Conservation (phyloP, 768 basidiomycete genomes). For the Suillus sp. region DNA sequence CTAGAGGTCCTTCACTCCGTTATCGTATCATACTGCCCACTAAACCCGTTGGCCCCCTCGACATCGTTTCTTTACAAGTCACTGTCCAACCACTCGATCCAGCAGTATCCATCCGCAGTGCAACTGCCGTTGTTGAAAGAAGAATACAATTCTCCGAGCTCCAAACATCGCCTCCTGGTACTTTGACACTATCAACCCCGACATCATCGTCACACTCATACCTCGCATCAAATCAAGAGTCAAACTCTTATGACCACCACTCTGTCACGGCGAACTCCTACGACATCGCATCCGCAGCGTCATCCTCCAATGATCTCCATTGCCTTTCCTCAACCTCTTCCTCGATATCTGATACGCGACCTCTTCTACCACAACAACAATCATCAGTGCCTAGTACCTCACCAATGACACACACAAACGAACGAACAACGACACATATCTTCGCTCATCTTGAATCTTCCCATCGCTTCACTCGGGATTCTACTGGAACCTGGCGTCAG, state of each 20-base stretch:
- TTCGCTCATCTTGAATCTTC: conserved; percentile 62
- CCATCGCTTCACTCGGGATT: conserved; percentile 56
- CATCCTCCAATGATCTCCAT: conserved; percentile 26
- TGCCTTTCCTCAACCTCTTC: conserved; percentile 25
- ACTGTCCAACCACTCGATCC: conserved; percentile 61
- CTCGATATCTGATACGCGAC: conserved; percentile 28
- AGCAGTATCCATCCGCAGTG: conserved; percentile 59
- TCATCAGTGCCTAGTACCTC: conserved; percentile 18
- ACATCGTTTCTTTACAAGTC: conserved; percentile 68
- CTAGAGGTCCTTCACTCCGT: conserved; percentile 57
- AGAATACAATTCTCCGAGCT: conserved; percentile 62
- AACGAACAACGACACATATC: conserved; percentile 46
- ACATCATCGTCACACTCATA: conserved; percentile 23
- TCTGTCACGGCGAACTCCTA: conserved; percentile 34
- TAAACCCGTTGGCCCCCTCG: conserved; percentile 67
- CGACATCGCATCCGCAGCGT: conserved; percentile 12
- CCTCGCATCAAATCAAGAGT: conserved; percentile 15
- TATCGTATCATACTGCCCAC: conserved; percentile 61
- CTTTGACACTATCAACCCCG: conserved; percentile 26
- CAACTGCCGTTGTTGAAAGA: conserved; percentile 68
- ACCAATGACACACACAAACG: conserved; percentile 13
- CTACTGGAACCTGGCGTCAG: conserved; percentile 61
- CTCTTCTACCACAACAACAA: conserved; percentile 24
- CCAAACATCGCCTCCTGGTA: conserved; percentile 23
- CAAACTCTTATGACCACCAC: conserved; percentile 16